These are phyloP conservation scores for Aspergillus sclerotiicarbonarius DNA, from an alignment of 495 filamentous ascomycete species.

Conservation along the genomic window DNA sequence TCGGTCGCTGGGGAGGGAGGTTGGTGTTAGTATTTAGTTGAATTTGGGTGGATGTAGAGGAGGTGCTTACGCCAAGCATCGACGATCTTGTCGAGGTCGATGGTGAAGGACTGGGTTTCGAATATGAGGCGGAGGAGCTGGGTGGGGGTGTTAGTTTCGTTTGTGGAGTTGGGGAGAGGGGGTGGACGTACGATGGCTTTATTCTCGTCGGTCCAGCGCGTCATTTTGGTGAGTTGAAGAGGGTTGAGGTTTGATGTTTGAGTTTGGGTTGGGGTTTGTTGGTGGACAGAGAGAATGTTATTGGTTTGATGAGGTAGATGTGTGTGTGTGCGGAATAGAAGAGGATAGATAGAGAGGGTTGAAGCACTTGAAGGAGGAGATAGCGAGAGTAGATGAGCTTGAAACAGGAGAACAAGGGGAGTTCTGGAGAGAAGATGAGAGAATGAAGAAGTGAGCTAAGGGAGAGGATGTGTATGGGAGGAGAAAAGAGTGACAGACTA, in stretches of 20 bases:
- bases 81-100: not conserved
- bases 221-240: not conserved
- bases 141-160: not conserved
- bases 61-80: constrained; percentile 3
- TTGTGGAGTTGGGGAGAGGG: not conserved
- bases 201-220: not conserved
- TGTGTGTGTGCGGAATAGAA: not conserved
- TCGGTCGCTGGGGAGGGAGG: not conserved
- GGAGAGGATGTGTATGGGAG: not conserved
- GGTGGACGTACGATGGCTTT: not conserved
- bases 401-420: too few relatives aligned
- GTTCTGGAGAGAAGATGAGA: too few relatives aligned
- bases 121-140: constrained; percentile 1
- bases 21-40: not conserved
- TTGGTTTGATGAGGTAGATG: not conserved
- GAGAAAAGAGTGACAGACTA: not conserved
- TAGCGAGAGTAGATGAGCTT: not conserved
- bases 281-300: not conserved
- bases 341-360: not conserved
- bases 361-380: not conserved
- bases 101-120: not conserved
- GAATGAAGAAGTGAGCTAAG: not conserved
- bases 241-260: not conserved
- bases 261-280: not conserved
- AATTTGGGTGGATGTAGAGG: not conserved